Evolutionary conservation across 2,329 filamentous ascomycete species (phyloP), one percentile per base, ranked within the genome.

Genomic region (Aspergillus novofumigatus): DNA sequence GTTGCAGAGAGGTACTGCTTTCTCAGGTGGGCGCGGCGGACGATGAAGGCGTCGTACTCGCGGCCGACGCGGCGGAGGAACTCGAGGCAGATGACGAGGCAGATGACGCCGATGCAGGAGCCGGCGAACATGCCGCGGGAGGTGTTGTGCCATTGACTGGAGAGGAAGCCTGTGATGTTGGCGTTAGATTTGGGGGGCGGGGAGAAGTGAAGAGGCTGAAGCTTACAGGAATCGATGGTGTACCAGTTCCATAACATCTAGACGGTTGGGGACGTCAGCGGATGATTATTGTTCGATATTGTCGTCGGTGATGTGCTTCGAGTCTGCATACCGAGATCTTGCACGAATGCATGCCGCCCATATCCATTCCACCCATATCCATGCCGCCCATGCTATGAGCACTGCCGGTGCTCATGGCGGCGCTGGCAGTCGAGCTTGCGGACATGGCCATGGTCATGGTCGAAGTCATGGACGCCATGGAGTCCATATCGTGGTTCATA

Each of bases 31-130:
- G 44, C 44, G 21, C 44, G 44, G 44, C 80, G 80, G 58, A 88
- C 67, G 29, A 91, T 80, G 65, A 82, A 83, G 26, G 82, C 79
- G 71, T 94, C 90, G 72, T 87, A 93, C 71, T 92, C 89, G 64
- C 88, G 86, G 62, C 83, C 81, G 25, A 82, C 65, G 29, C 90
- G 87, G 51, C 91, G 88, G 23, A 94, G 80, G 56, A 86, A 77
- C 69, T 94, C 90, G 64, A 94, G 86, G 5, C 76, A 67, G 53
- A 93, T 81, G 63, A 89, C 88, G 53, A 95, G 84, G n/a, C 87
- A 76, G 59, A 91, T 79, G 38, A 91, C 86, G 59, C 88, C 90
- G 67, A 95, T 87, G 76, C 90, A 94, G 53, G 86, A 89, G 23
- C 87, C 90, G 50, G 88, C 90, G 69, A 95, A 93, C 81, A 88